Evolutionary conservation across 2,329 filamentous ascomycete species (phyloP).

Genomic region (Lasiodiplodia theobromae): DNA sequence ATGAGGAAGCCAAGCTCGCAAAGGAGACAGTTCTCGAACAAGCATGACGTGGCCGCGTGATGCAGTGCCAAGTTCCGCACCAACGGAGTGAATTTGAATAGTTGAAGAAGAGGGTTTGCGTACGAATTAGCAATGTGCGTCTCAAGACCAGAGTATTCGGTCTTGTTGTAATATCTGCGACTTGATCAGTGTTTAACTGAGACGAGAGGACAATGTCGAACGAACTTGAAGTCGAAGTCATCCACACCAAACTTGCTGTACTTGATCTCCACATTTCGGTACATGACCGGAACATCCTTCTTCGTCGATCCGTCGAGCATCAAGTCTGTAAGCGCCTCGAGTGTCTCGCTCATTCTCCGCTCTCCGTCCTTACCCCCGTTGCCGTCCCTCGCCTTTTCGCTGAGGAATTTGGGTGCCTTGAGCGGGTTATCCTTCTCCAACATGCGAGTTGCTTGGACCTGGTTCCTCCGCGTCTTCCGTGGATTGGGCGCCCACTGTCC

Average conservation of each 20-base stretch:
- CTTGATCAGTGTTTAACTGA: background rate
- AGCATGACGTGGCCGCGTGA: slow-evolving; percentile 85
- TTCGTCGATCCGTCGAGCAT: slow-evolving; percentile 76
- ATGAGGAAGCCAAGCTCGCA: slow-evolving; percentile 96
- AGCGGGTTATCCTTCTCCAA: slow-evolving; percentile 66
- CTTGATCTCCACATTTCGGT: slow-evolving; percentile 95
- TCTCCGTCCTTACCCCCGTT: slow-evolving; percentile 36
- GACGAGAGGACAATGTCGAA: slow-evolving; percentile 25
- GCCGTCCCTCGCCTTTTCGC: slow-evolving; percentile 77
- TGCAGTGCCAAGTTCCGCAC: slow-evolving; percentile 87
- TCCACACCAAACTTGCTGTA: slow-evolving; percentile 99
- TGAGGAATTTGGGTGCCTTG: slow-evolving; percentile 89
- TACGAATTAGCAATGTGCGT: slow-evolving; percentile 98
- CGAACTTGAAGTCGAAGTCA: slow-evolving; percentile 94
- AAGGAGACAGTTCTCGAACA: slow-evolving; percentile 82
- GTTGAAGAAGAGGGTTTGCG: slow-evolving; percentile 87
- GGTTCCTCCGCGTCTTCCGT: slow-evolving; percentile 76
- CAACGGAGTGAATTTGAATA: slow-evolving; percentile 88
- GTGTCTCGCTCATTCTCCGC: slow-evolving; percentile 60
- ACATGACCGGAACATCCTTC: slow-evolving; percentile 85
- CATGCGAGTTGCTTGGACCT: slow-evolving; percentile 78
- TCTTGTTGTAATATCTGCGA: slow-evolving; percentile 89
- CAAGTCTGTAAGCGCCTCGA: slow-evolving; percentile 71
- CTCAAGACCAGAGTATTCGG: slow-evolving; percentile 87
- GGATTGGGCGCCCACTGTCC: slow-evolving; percentile 82